Base-by-base conservation (phyloP, 2,329 filamentous ascomycete genomes). In the Colletotrichum incanum region DNA sequence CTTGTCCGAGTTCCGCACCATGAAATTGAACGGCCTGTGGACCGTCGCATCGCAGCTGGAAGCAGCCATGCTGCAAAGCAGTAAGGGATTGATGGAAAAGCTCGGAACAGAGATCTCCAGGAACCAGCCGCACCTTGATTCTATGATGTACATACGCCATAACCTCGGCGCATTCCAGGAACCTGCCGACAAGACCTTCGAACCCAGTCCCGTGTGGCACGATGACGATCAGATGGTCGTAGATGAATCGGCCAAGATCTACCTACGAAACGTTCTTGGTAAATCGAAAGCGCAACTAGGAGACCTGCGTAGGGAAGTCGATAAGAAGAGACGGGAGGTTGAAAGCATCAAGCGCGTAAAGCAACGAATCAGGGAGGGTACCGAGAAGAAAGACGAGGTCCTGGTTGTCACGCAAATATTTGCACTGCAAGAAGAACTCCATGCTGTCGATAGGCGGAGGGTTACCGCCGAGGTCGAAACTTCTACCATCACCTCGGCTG, bases 111-210 rank as follows among this genome's bases (percentile, higher is more conserved):
- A 98, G 79, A 96, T 99, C 61, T 90, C 93, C 16, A 90, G 96
- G 70, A 99, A 99, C 80, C 89, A 93, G 73, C 96, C 96, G 12
- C 89, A 93, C 56, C 88, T 99, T 50, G 97, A 99, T 82, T 97
- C 95, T 26, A 94, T 98, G 88, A 99, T 99, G 96, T 99, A 98
- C 82, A 92, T 97, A 69, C 92, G 93, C 73, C 96, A 99, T 85
- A 99, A 99, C 79, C 91, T 93, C 76, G 89, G 90, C 31, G 85
- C 89, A 63, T 97, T 94, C 88, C 91, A 94, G 78, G 96, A 98
- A 78, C 96, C 96, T 0, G 78, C 89, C 0, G 93, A 98, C 82
- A 93, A 96, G 82, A 86, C 85, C 14, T 99, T 99, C 77, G 96
- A 99, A 81, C 93, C 96, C 1, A 98, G 95, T 80, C 96, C 96